Evolutionary conservation across 768 basidiomycete species (phyloP), one percentile per base, ranked within the genome.

Genomic region (Hirschioporus abietinus): DNA sequence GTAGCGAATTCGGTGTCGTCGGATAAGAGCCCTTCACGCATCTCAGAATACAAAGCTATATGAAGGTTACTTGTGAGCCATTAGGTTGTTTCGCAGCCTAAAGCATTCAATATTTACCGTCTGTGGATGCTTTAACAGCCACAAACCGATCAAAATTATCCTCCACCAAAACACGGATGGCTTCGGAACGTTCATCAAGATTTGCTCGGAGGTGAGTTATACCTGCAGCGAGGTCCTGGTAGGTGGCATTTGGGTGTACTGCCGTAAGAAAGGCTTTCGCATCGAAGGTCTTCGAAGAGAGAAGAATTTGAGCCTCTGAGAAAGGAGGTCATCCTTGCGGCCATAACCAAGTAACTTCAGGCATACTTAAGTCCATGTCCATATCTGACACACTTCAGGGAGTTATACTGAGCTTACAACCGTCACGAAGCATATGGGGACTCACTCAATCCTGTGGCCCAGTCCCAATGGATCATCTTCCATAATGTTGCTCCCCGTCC

Each of bases 91-190:
- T 35, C 63, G 59, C 5, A 12, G 35, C 20, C 8, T 0, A 20
- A 7, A 60, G 26, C 9, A 57, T 18, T 30, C 18, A 35, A 61
- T 64, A 42, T 15, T 63, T 76, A 95, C 96, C 91, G 77, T 96
- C 96, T n/a, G 93, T 96, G 9, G 92, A 92, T 9, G 93, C 93
- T 73, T 99, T 99, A 66, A 99, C 96, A 1, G 93, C 92, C 20
- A 99, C 96, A 72, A 99, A 99, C 15, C 95, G 84, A 78, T 99
- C 96, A 76, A 99, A 98, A 76, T 99, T 97, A 71, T 98, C 95
- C 75, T 98, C 96, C 10, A 99, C 97, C 35, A 99, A 83, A 24
- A 96, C 87, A 57, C 95, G 84, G 66, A 99, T 89, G n/a, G 96
- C 97, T 70, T 96, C 93, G 1, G 95, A 96, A 59, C 96, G 88